These are phyloP conservation scores for Haematococcus sp. DNA, from an alignment of 139 green algal species.

Conservation along the genomic window DNA sequence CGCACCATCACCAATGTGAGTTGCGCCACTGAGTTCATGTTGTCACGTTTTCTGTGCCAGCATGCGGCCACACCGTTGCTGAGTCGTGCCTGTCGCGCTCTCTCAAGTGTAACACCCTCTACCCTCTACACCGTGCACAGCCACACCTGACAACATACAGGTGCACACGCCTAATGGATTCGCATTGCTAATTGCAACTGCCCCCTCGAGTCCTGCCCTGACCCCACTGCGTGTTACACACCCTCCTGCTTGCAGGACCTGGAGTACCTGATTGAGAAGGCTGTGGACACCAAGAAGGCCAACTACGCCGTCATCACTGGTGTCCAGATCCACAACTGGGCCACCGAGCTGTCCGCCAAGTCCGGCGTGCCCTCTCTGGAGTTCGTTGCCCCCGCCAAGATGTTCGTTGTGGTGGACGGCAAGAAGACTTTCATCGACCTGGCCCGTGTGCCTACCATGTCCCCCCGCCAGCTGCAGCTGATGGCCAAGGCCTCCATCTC, in stretches of 20 bases:
- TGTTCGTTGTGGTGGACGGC: constrained; percentile 12
- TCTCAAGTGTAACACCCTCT: no score
- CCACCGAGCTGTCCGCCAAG: constrained; percentile 40
- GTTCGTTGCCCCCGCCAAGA: constrained; percentile 50
- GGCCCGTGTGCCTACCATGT: constrained; percentile 9
- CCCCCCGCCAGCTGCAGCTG: constrained; percentile 12
- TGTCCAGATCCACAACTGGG: constrained; percentile 84
- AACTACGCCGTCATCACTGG: constrained; percentile 87
- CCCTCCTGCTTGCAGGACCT: constrained; percentile 80
- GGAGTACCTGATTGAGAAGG: constrained; percentile 81
- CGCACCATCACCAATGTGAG: constrained; percentile 73
- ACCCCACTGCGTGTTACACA: no score
- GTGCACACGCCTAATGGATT: no score
- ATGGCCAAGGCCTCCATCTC: constrained; percentile 1
- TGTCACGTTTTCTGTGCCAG: background rate
- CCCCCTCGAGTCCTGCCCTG: no score
- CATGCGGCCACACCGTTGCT: no score
- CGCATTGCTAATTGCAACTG: no score
- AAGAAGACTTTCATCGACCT: constrained; percentile 13
- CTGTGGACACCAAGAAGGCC: constrained; percentile 66
- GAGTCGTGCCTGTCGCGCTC: no score
- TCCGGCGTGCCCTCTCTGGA: constrained; percentile 47
- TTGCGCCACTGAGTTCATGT: background rate
- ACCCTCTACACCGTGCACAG: no score
- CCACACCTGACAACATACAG: no score